Evolutionary conservation across 2,329 filamentous ascomycete species (phyloP).

Genomic region (Dothideomycetes sp.): DNA sequence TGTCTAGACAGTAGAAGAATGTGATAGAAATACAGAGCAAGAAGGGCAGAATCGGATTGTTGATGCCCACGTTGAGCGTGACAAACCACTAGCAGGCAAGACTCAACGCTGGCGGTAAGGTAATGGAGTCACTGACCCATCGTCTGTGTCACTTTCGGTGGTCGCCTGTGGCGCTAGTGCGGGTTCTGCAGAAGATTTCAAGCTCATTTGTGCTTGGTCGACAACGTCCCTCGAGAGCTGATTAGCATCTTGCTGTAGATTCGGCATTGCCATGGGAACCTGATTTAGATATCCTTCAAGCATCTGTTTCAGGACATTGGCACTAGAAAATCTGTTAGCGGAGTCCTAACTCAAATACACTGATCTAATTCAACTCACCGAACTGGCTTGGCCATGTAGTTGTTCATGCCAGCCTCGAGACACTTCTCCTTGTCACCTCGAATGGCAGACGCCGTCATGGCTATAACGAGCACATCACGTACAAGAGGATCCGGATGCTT

Average conservation of each 20-base stretch:
- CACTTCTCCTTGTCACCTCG: conserved; percentile 93
- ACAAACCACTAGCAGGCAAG: too few species aligned
- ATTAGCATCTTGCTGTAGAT: conserved; percentile 38
- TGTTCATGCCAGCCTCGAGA: conserved; percentile 93
- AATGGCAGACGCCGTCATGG: conserved; percentile 93
- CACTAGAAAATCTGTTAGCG: conserved; percentile 25
- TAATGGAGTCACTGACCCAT: too few species aligned
- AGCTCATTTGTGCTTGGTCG: conserved; percentile 3
- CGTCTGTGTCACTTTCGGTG: too few species aligned
- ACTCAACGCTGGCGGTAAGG: too few species aligned
- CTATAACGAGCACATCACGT: conserved; percentile 79
- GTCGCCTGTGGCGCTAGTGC: too few species aligned
- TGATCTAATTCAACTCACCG: conserved; percentile 31
- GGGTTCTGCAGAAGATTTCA: too few species aligned
- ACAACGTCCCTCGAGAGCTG: conserved; percentile 32
- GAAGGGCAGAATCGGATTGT: too few species aligned
- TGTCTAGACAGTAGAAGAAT: too few species aligned
- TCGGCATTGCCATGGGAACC: conserved; percentile 33
- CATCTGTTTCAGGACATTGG: conserved; percentile 76
- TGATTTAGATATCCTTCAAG: conserved; percentile 58
- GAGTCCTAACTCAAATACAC: neutral
- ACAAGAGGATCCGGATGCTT: conserved; percentile 68
- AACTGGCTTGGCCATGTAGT: conserved; percentile 94
- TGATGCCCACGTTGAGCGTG: too few species aligned
- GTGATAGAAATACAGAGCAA: too few species aligned